These are phyloP conservation scores for Cymbopogon flexuosus DNA, from an alignment of 202 grass and related monocot genomes.

Conservation along the genomic window DNA sequence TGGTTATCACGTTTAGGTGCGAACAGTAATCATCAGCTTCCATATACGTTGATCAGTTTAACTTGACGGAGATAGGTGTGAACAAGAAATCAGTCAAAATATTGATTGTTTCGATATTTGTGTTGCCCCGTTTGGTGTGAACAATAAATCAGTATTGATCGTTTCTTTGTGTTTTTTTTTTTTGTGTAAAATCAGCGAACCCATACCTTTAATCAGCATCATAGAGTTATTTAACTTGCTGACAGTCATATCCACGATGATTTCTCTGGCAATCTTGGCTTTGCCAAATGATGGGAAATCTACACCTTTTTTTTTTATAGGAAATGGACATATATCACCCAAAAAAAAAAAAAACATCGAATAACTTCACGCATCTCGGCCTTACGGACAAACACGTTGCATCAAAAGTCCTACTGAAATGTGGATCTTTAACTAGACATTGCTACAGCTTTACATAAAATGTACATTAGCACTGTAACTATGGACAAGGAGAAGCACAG, in stretches of 20 bases:
- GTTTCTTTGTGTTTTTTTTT: background rate
- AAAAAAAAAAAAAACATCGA: too few species aligned
- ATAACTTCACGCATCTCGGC: too few species aligned
- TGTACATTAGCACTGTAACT: slow-evolving; percentile 20
- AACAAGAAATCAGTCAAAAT: background rate
- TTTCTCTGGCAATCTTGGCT: too few species aligned
- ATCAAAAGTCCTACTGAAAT: background rate
- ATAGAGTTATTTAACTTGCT: background rate
- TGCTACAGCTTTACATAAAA: slow-evolving; percentile 15
- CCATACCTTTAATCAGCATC: background rate
- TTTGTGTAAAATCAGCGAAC: background rate
- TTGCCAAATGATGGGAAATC: too few species aligned
- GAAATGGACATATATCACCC: too few species aligned
- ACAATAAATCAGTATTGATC: background rate
- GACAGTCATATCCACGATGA: background rate
- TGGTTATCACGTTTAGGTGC: background rate
- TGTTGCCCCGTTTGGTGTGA: background rate
- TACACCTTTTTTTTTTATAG: too few species aligned
- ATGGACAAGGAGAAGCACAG: slow-evolving; percentile 13
- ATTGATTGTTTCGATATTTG: background rate
- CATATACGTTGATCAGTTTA: background rate
- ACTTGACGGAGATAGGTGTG: background rate
- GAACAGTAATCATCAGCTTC: background rate
- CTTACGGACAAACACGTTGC: background rate
- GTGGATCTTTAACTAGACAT: background rate